These are phyloP conservation scores for Aureobasidium sp. DNA, from an alignment of 2,329 filamentous ascomycete species.

Conservation along the genomic window DNA sequence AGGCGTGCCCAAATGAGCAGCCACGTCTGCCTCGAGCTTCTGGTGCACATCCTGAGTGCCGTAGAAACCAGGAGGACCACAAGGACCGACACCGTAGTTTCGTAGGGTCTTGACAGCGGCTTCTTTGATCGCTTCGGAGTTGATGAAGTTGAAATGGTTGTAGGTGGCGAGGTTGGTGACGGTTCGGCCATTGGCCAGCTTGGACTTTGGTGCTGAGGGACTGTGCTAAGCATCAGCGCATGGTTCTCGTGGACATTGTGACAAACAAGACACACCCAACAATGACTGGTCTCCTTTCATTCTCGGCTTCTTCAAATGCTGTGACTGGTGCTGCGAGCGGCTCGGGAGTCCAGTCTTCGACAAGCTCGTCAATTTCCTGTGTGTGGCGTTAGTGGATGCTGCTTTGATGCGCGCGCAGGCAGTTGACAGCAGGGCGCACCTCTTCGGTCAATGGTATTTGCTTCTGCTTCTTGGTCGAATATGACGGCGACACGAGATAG, in stretches of 20 bases:
- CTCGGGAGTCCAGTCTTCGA: conserved; percentile 95
- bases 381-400: conserved; percentile 11
- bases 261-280: conserved; percentile 82
- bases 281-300: conserved; percentile 79
- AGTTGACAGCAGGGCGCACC: conserved; percentile 30
- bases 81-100: conserved; percentile 93
- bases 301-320: conserved; percentile 68
- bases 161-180: conserved; percentile 91
- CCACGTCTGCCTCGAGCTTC: conserved; percentile 91
- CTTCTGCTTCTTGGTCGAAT: conserved; percentile 83
- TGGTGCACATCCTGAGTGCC: conserved; percentile 97
- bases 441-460: conserved; percentile 86
- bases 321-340: conserved; percentile 73
- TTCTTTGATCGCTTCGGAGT: conserved; percentile 86
- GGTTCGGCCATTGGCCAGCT: conserved; percentile 78
- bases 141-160: conserved; percentile 97
- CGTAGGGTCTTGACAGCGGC: conserved; percentile 90
- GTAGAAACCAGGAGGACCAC: conserved; percentile 95
- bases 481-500: conserved; percentile 85
- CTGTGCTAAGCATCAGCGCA: conserved; percentile 40
- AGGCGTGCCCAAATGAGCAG: conserved; percentile 77
- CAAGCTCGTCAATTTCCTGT: conserved; percentile 87
- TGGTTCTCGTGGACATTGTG: neutral
- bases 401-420: neutral
- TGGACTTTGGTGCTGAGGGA: conserved; percentile 82